Percentiles rank a stretch among this genome's conserved stretches.
Conservation (phyloP, 1,284 basidiomycete species). For the Sutorius eximius region DNA sequence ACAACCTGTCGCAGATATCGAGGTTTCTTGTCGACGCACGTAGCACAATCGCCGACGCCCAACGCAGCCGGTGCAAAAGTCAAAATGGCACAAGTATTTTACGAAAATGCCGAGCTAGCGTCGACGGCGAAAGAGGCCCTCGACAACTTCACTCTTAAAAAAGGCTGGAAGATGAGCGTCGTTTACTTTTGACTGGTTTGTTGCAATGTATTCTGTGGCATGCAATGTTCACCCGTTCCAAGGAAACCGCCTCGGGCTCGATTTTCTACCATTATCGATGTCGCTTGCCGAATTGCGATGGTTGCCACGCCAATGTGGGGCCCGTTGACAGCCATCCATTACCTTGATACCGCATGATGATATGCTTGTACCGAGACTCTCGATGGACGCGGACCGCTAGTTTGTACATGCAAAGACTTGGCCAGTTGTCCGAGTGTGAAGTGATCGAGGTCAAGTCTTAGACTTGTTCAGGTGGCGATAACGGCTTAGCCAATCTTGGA, state of each 20-base stretch:
- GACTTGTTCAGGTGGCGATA: constrained; percentile 12
- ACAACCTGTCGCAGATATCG: constrained; percentile 54
- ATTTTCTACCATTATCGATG: neutral
- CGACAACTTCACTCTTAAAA: constrained; percentile 78
- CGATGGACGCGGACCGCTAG: neutral
- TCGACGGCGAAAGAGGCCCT: constrained; percentile 74
- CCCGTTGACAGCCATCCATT: neutral
- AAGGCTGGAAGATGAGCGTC: constrained; percentile 79
- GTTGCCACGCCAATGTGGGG: neutral
- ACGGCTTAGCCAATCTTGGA: constrained; percentile 18
- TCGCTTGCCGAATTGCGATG: neutral
- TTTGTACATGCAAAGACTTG: neutral
- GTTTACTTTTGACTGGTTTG: constrained; percentile 55
- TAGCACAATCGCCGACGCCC: constrained; percentile 64
- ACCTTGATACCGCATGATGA: neutral
- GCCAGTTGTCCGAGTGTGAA: neutral
- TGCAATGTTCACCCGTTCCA: constrained; percentile 1
- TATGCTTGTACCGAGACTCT: too few relatives aligned
- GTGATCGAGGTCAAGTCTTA: neutral
- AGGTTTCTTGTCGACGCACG: constrained; percentile 71
- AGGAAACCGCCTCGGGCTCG: neutral
- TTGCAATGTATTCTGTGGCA: constrained; percentile 8
- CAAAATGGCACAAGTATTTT: constrained; percentile 76
- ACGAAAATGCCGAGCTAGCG: constrained; percentile 72
- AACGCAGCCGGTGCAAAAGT: constrained; percentile 58